These are phyloP conservation scores for Globisporangium cystogenes DNA, from an alignment of 352 stramenopile genomes.

Conservation along the genomic window DNA sequence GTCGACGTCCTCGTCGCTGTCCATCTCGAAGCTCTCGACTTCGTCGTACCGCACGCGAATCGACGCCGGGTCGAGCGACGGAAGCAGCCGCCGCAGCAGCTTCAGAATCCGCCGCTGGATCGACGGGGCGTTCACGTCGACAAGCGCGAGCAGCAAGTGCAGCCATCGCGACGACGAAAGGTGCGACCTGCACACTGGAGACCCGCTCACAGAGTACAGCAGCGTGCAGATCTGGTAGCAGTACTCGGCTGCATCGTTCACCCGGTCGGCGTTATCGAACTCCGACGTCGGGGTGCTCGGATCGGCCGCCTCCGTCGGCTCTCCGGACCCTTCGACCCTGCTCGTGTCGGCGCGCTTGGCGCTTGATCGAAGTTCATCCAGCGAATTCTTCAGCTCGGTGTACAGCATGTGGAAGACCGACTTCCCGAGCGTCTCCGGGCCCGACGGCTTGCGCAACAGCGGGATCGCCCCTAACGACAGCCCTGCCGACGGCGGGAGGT, in stretches of 20 bases:
- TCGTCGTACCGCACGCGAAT: slow-evolving; percentile 65
- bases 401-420: slow-evolving; percentile 91
- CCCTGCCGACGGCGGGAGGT: slow-evolving; percentile 31
- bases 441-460: slow-evolving; percentile 76
- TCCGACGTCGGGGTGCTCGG: slow-evolving; percentile 31
- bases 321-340: slow-evolving; percentile 14
- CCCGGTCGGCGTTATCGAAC: slow-evolving; percentile 19
- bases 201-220: slow-evolving; percentile 84
- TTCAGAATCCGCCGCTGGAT: slow-evolving; percentile 84
- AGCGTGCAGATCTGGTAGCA: slow-evolving; percentile 88
- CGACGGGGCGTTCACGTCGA: slow-evolving; percentile 62
- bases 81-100: slow-evolving; percentile 72
- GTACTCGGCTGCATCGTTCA: slow-evolving; percentile 75
- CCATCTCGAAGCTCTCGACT: slow-evolving; percentile 70
- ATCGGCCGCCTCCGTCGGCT: slow-evolving; percentile 38
- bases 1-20: slow-evolving; percentile 80
- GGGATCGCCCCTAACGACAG: slow-evolving; percentile 66
- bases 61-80: slow-evolving; percentile 54
- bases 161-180: slow-evolving; percentile 83
- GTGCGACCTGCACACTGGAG: slow-evolving; percentile 71
- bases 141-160: slow-evolving; percentile 70
- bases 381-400: slow-evolving; percentile 83
- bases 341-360: slow-evolving; percentile 7
- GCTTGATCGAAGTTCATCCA: slow-evolving; percentile 63
- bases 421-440: slow-evolving; percentile 84